Percentiles rank a stretch among this genome's conserved stretches.
Evolutionary conservation across 495 filamentous ascomycete species (phyloP).

Genomic region (Aspergillus homomorphus): DNA sequence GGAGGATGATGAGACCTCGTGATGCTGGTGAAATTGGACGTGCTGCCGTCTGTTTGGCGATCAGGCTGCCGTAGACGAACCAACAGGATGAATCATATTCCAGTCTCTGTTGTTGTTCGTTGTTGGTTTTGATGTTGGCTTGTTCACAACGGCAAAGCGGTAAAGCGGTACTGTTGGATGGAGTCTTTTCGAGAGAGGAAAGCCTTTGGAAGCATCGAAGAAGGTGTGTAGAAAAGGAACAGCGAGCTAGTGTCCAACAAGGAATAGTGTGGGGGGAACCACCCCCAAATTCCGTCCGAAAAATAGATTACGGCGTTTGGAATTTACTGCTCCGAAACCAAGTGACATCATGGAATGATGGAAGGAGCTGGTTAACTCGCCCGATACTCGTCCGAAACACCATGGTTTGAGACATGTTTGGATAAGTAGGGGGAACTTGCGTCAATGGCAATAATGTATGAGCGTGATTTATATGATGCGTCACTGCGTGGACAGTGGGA

Average conservation of each 20-base stretch:
- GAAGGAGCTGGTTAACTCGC: neutral
- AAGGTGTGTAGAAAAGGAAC: slow-evolving; percentile 1
- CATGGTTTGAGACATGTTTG: neutral
- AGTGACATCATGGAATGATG: slow-evolving; percentile 16
- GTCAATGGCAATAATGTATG: too few relatives aligned
- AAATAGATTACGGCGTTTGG: neutral
- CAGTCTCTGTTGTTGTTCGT: neutral
- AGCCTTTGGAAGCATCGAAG: neutral
- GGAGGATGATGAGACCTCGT: neutral
- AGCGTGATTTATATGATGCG: too few relatives aligned
- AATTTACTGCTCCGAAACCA: slow-evolving; percentile 3
- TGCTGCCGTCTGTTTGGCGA: neutral
- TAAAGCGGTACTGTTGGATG: neutral
- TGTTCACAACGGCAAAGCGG: neutral
- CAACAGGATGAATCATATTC: neutral
- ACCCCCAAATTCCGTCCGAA: neutral
- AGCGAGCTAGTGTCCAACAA: neutral
- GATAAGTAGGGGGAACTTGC: too few relatives aligned
- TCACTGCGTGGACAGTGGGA: neutral
- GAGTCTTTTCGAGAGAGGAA: neutral
- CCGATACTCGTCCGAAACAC: neutral
- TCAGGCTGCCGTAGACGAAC: neutral
- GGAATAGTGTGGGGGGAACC: slow-evolving; percentile 9
- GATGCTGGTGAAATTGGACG: too few relatives aligned
- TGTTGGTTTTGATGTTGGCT: neutral